Evolutionary conservation across 768 basidiomycete species (phyloP).

Genomic region (Paxillus ammoniavirescens): DNA sequence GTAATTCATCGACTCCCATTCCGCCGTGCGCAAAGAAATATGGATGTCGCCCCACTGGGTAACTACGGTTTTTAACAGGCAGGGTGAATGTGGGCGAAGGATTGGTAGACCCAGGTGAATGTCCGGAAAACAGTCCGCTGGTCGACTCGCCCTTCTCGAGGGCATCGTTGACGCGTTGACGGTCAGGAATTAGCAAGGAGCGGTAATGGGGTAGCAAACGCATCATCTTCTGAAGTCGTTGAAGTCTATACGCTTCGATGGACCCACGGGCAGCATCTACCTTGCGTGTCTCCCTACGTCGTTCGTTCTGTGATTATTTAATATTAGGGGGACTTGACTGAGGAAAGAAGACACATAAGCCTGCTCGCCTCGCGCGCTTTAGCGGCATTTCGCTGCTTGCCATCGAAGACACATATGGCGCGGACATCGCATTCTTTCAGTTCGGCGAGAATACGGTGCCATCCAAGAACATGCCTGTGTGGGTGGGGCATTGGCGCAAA

Average conservation of each 20-base stretch:
- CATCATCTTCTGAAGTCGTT: conserved; percentile 48
- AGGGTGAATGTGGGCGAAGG: conserved; percentile 5
- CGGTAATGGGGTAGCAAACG: conserved; percentile 39
- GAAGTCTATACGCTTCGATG: conserved; percentile 57
- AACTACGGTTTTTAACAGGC: conserved; percentile 1
- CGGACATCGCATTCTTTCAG: conserved; percentile 53
- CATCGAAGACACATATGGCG: conserved; percentile 81
- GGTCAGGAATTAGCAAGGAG: conserved; percentile 29
- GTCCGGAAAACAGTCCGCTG: conserved; percentile 6
- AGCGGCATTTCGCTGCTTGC: conserved; percentile 60
- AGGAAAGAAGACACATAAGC: not conserved
- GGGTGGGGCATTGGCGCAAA: conserved; percentile 64
- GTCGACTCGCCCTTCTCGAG: conserved; percentile 15
- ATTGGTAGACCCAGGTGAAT: conserved; percentile 19
- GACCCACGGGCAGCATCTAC: conserved; percentile 49
- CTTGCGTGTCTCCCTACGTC: conserved; percentile 51
- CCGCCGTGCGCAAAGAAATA: conserved; percentile 11
- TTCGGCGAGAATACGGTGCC: conserved; percentile 70
- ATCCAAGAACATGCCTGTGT: conserved; percentile 72
- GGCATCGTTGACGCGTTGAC: conserved; percentile 27
- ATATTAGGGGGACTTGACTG: not conserved
- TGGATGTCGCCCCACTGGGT: conserved; percentile 5
- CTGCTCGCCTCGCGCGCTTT: conserved; percentile 67
- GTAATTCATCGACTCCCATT: conserved; percentile 12
- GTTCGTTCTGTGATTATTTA: conserved; percentile 43